Conservation (phyloP, 2,329 filamentous ascomycete species). For the Onygenales sp. region DNA sequence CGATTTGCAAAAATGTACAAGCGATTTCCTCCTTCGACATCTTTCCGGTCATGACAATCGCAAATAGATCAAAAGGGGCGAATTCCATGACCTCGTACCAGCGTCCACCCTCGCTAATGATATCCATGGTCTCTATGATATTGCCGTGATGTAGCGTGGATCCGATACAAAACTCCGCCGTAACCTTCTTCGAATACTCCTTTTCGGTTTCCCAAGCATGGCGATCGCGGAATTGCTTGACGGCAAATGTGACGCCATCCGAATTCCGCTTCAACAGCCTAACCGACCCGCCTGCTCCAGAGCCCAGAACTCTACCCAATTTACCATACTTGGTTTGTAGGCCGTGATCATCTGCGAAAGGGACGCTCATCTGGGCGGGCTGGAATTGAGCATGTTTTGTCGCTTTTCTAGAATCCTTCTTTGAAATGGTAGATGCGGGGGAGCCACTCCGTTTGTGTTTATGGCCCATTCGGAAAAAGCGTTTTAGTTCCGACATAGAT, state of each 20-base stretch:
- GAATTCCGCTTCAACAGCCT: conserved; percentile 87
- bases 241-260: conserved; percentile 88
- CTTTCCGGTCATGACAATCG: conserved; percentile 97
- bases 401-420: conserved; percentile 44
- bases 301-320: conserved; percentile 85
- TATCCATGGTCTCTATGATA: conserved; percentile 95
- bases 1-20: conserved; percentile 86
- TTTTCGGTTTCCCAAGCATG: conserved; percentile 90
- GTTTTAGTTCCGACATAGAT: conserved; percentile 89
- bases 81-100: conserved; percentile 99
- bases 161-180: conserved; percentile 95
- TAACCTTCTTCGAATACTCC: conserved; percentile 97
- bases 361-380: conserved; percentile 45
- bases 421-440: conserved; percentile 49
- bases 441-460: conserved; percentile 58
- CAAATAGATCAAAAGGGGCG: conserved; percentile 89
- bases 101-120: conserved; percentile 83
- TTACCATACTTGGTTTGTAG: conserved; percentile 89
- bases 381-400: conserved; percentile 47
- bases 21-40: conserved; percentile 87
- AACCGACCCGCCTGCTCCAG: conserved; percentile 89
- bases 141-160: conserved; percentile 96
- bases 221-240: conserved; percentile 89
- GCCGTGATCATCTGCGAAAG: conserved; percentile 90
- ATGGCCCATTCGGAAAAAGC: conserved; percentile 77